These are phyloP conservation scores for Verticillium nonalfalfae DNA, from an alignment of 2,329 filamentous ascomycete genomes.

Conservation along the genomic window DNA sequence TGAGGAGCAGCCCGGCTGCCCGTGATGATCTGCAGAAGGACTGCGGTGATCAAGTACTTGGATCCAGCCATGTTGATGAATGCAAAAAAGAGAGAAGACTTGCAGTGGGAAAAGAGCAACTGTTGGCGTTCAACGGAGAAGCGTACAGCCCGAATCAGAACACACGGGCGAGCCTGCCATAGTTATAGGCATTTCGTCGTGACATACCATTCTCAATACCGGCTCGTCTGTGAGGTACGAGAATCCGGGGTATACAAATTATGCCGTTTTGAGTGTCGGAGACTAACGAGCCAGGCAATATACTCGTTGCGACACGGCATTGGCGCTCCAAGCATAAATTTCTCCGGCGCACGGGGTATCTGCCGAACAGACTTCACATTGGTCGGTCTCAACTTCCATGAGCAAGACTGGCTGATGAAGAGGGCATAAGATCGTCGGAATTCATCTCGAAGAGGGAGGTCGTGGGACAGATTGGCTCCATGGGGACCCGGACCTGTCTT, in stretches of 20 bases:
- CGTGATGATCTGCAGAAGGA: not conserved
- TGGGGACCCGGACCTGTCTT: not conserved
- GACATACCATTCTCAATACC: not conserved
- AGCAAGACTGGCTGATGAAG: not conserved
- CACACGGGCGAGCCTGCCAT: not conserved
- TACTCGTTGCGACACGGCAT: not conserved
- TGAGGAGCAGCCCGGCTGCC: constrained; percentile 2
- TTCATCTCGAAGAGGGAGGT: not conserved
- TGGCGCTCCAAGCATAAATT: not conserved
- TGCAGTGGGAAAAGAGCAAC: not conserved
- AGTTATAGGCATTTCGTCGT: not conserved
- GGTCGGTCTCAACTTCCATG: not conserved
- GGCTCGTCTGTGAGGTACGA: not conserved
- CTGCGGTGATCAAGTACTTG: not conserved
- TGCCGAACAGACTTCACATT: not conserved
- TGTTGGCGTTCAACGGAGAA: not conserved
- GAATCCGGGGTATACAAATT: not conserved
- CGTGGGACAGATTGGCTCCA: not conserved
- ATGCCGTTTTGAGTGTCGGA: not conserved
- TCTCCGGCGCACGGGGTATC: not conserved
- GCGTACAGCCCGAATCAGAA: not conserved
- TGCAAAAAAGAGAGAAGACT: not conserved
- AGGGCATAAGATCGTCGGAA: not conserved
- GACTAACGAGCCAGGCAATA: not conserved
- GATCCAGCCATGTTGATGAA: not conserved